Percentiles rank a stretch among this genome's conserved stretches.
Evolutionary conservation across 2,329 filamentous ascomycete genomes (phyloP).

Genomic region (Trichoderma koningii): DNA sequence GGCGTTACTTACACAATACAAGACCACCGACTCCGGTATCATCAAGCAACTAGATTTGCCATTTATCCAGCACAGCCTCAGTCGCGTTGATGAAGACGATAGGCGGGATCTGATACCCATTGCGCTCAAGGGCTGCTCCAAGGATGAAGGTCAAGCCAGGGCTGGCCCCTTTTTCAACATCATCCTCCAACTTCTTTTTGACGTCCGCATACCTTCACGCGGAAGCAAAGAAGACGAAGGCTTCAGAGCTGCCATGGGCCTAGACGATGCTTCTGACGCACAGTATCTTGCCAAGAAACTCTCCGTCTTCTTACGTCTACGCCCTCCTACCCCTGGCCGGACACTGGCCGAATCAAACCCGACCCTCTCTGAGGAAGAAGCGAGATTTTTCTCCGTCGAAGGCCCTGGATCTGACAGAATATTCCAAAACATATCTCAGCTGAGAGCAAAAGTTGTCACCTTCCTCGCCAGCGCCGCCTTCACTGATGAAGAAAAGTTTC

Average conservation of each 20-base stretch:
- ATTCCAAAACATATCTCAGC: constrained; percentile 44
- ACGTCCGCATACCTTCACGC: constrained; percentile 70
- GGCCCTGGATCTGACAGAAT: constrained; percentile 65
- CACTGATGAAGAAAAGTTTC: constrained; percentile 76
- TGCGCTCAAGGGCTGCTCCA: constrained; percentile 39
- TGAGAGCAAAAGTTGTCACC: constrained; percentile 60
- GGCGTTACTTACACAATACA: constrained; percentile 87
- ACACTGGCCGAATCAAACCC: constrained; percentile 40
- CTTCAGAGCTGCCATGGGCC: constrained; percentile 65
- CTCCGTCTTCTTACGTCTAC: constrained; percentile 66
- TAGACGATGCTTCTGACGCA: constrained; percentile 69
- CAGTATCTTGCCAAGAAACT: constrained; percentile 74
- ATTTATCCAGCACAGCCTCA: constrained; percentile 81
- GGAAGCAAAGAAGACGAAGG: constrained; percentile 76
- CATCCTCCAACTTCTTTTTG: constrained; percentile 72
- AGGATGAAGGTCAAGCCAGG: constrained; percentile 38
- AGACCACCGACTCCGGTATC: constrained; percentile 68
- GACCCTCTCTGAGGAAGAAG: constrained; percentile 38
- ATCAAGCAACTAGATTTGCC: constrained; percentile 86
- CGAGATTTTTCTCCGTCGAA: constrained; percentile 38
- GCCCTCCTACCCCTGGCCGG: constrained; percentile 37
- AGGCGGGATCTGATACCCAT: constrained; percentile 71
- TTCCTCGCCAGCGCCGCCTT: constrained; percentile 87
- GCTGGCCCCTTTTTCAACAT: constrained; percentile 74
- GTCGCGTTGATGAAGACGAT: constrained; percentile 56